A percentile compares a stretch with the other conserved stretches of the same genome.
These are phyloP conservation scores for Gossypium davidsonii DNA, from an alignment of 441 rosid genomes.

Conservation along the genomic window DNA sequence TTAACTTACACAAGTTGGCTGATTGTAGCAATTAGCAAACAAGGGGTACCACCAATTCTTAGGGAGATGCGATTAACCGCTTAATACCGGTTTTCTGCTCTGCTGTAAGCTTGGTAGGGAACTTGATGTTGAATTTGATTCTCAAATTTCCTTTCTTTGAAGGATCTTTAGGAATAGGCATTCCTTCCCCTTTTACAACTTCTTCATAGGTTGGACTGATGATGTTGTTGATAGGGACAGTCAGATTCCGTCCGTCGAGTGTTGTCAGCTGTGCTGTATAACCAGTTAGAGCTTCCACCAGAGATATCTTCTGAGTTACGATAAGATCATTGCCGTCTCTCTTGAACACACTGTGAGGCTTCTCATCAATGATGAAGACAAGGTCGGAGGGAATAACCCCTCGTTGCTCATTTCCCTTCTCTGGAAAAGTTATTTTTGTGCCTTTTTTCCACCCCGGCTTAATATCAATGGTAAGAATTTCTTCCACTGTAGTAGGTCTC, in stretches of 20 bases:
- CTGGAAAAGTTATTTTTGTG: constrained; percentile 57
- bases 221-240: constrained; percentile 38
- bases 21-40: constrained; percentile 5
- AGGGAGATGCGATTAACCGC: constrained; percentile 38
- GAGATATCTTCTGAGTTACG: constrained; percentile 46
- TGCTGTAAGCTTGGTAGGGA: constrained; percentile 47
- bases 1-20: constrained; percentile 25
- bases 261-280: constrained; percentile 43
- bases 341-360: constrained; percentile 60
- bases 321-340: constrained; percentile 71
- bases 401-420: constrained; percentile 59
- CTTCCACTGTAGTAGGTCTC: constrained; percentile 51
- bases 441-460: constrained; percentile 84
- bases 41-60: constrained; percentile 6
- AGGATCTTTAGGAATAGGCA: constrained; percentile 73
- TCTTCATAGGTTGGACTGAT: constrained; percentile 64
- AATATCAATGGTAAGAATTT: constrained; percentile 58
- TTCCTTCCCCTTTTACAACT: constrained; percentile 64
- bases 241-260: constrained; percentile 52
- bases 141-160: constrained; percentile 60
- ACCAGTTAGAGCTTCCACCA: constrained; percentile 65
- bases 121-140: constrained; percentile 59
- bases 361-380: constrained; percentile 64
- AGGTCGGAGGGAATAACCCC: constrained; percentile 59
- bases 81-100: constrained; percentile 63